Conservation (phyloP, 2,329 filamentous ascomycete species). For the Colletotrichum sp. region DNA sequence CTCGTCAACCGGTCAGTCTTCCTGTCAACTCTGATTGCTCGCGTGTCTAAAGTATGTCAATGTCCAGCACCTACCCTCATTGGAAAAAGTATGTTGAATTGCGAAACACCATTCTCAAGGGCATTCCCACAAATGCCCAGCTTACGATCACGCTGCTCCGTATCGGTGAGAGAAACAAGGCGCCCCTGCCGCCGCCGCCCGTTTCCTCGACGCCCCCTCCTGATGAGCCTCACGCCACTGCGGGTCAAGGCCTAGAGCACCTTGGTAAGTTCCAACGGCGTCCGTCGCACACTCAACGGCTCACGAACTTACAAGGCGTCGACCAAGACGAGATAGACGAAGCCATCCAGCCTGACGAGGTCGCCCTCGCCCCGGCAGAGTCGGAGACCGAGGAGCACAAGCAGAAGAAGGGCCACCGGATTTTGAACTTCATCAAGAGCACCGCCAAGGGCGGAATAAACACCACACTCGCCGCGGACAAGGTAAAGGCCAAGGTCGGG, state of each 20-base stretch:
- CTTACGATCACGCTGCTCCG: conserved; percentile 81
- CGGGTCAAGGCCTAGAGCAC: conserved; percentile 38
- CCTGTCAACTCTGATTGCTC: conserved; percentile 16
- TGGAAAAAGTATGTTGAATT: conserved; percentile 79
- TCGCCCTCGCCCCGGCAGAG: conserved; percentile 44
- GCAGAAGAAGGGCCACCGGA: conserved; percentile 43
- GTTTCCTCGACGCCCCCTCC: conserved; percentile 37
- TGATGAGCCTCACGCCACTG: conserved; percentile 46
- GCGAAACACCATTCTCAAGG: conserved; percentile 77
- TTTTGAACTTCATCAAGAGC: conserved; percentile 71
- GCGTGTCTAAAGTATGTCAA: conserved; percentile 31
- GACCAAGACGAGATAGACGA: conserved; percentile 68
- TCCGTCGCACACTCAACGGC: not conserved
- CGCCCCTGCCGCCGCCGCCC: conserved; percentile 70
- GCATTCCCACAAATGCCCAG: conserved; percentile 86
- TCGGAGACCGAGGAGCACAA: conserved; percentile 51
- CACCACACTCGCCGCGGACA: conserved; percentile 73
- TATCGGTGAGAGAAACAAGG: conserved; percentile 80
- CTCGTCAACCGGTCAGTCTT: conserved; percentile 58
- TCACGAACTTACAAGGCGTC: conserved; percentile 44
- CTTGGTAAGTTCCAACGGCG: conserved; percentile 29
- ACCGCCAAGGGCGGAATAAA: conserved; percentile 75
- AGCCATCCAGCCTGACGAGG: conserved; percentile 55
- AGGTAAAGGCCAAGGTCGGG: conserved; percentile 68
- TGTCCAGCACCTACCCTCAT: conserved; percentile 55